A percentile compares a stretch with the other conserved stretches of the same genome.
These are phyloP conservation scores for Zygoascus sp. DNA, from an alignment of 1,139 yeast species.

Conservation along the genomic window DNA sequence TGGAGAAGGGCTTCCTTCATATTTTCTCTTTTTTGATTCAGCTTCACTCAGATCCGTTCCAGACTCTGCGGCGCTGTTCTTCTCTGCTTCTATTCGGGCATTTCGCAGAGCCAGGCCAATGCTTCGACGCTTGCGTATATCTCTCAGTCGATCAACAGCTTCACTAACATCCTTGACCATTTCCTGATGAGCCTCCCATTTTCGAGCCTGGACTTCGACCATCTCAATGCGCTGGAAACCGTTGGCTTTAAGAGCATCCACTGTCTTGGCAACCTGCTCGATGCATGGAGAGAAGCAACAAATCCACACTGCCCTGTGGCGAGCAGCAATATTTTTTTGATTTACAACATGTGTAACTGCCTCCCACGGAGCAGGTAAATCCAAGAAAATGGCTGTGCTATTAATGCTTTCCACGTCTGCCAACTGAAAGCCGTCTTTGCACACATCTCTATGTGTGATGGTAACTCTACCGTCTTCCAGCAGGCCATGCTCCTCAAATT, in stretches of 20 bases:
- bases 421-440: constrained; percentile 75
- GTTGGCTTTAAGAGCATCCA: constrained; percentile 61
- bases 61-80: constrained; percentile 9
- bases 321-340: constrained; percentile 49
- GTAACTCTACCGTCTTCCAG: constrained; percentile 3
- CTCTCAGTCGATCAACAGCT: constrained; percentile 74
- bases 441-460: constrained; percentile 89
- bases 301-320: constrained; percentile 52
- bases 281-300: constrained; percentile 98
- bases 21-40: constrained; percentile 1
- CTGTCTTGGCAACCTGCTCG: constrained; percentile 89
- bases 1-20: not conserved
- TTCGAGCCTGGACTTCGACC: constrained; percentile 83
- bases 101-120: constrained; percentile 68
- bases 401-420: constrained; percentile 38
- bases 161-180: constrained; percentile 81
- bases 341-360: constrained; percentile 69
- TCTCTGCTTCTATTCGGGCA: constrained; percentile 28
- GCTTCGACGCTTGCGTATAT: constrained; percentile 68
- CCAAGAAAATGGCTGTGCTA: constrained; percentile 78
- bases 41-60: not conserved
- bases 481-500: constrained; percentile 70
- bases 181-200: constrained; percentile 88
- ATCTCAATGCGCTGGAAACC: constrained; percentile 92
- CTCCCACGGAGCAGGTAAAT: constrained; percentile 95